Evolutionary conservation across 2,329 filamentous ascomycete species (phyloP), one percentile per base, ranked within the genome.

Genomic region (Pestalotiopsis sp.): DNA sequence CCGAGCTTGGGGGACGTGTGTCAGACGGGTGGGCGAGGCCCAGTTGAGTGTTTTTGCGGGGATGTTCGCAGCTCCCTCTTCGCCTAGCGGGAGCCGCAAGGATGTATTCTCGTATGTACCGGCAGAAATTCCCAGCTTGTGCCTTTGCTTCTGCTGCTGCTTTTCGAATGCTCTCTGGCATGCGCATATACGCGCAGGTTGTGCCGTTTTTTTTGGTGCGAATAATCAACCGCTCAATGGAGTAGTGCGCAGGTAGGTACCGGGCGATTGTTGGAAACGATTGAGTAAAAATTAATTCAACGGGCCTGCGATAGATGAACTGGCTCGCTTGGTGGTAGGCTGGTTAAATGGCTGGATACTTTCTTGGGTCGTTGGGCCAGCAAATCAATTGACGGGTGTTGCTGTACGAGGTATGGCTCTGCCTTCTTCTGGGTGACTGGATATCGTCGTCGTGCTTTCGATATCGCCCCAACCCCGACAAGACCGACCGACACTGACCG

Each of bases 91-190:
- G 63, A 65, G 63, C 63, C 63, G 63, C 63, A 65, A 62, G 63
- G 41, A 65, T 65, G 63, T 65, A 65, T 39, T 57, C 62, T 65
- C 49, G 63, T 65, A 65, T 45, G n/a, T 38, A 38, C n/a, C 27
- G n/a, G 45, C 20, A n/a, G 17, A 52, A 23, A n/a, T n/a, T 52
- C 17, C 45, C 17, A 52, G 45, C 45, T n/a, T 52, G 45, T 9
- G 17, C 57, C 25, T 60, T 60, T 36, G 13, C 55, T 58, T 27
- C 12, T 27, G 12, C 14, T 17, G 12, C 39, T 27, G 13, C 17
- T 17, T 17, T 17, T 20, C 45, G 6, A n/a, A 52, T 17, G n/a
- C 14, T 59, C 20, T 17, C 7, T 27, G 23, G n/a, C 11, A 52
- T 52, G 45, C 45, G 45, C 45, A 52, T 52, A 52, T n/a, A 52